Percentiles rank a stretch among this genome's conserved stretches.
Conservation (phyloP, 2,329 filamentous ascomycete species). For the Sclerotinia minor region DNA sequence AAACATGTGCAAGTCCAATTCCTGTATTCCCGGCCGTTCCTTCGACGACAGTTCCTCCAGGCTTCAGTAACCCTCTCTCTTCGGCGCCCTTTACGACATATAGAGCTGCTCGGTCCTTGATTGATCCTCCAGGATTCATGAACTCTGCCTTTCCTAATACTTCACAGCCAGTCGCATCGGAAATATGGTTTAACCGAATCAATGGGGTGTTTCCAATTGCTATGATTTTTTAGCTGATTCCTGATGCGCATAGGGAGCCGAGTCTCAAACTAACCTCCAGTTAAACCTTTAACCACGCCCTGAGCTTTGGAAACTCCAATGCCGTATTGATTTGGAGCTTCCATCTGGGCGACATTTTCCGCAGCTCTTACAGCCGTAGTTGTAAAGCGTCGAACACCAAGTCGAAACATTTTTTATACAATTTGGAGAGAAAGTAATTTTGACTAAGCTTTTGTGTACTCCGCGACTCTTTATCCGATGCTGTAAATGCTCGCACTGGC, state of each 20-base stretch:
- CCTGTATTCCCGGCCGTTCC: constrained; percentile 97
- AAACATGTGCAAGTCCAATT: constrained; percentile 96
- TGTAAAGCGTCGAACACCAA: constrained; percentile 56
- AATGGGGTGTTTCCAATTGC: constrained; percentile 97
- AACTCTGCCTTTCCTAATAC: constrained; percentile 97
- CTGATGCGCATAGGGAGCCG: constrained; percentile 12
- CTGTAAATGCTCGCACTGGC: constrained; percentile 1
- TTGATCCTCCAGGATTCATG: constrained; percentile 93
- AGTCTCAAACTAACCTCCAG: constrained; percentile 56
- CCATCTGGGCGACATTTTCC: constrained; percentile 48
- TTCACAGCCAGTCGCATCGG: constrained; percentile 88
- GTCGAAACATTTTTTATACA: constrained; percentile 52
- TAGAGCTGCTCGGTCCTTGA: constrained; percentile 94
- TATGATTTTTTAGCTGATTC: constrained; percentile 44
- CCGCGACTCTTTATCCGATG: constrained; percentile 13
- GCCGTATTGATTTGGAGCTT: constrained; percentile 54
- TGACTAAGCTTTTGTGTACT: background rate
- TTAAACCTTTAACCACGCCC: constrained; percentile 63
- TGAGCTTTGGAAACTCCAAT: constrained; percentile 67
- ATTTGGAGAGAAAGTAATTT: background rate
- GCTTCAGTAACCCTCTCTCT: constrained; percentile 75
- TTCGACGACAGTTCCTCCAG: constrained; percentile 93
- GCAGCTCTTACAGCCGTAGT: constrained; percentile 53
- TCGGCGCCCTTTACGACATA: constrained; percentile 95
- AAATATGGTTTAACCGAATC: constrained; percentile 85